These are phyloP conservation scores for Botrytis pseudocinerea DNA, from an alignment of 2,329 filamentous ascomycete species.

Conservation along the genomic window DNA sequence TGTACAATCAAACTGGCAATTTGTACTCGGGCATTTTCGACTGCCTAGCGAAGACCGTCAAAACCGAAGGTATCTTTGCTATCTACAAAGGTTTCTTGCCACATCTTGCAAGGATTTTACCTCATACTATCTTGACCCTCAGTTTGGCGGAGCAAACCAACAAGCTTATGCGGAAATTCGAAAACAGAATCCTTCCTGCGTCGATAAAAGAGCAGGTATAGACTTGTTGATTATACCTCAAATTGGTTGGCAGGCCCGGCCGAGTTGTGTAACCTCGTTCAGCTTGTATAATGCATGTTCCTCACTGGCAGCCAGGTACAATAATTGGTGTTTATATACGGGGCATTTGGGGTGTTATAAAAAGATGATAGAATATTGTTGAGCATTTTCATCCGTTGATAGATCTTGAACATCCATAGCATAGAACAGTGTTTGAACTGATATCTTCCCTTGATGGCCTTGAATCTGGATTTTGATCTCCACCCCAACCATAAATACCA, in stretches of 20 bases:
- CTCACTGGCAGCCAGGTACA: background rate
- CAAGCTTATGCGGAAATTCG: constrained; percentile 81
- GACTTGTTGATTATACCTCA: constrained; percentile 3
- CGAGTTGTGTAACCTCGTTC: constrained; percentile 34
- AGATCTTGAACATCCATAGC: constrained; percentile 74
- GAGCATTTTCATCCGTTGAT: constrained; percentile 49
- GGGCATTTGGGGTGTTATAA: constrained; percentile 3
- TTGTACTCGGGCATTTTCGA: constrained; percentile 94
- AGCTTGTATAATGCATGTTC: constrained; percentile 23
- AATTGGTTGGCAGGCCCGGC: constrained; percentile 19
- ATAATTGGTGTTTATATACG: constrained; percentile 13
- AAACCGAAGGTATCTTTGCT: constrained; percentile 85
- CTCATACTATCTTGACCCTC: constrained; percentile 92
- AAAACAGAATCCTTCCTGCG: constrained; percentile 57
- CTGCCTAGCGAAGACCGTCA: constrained; percentile 86
- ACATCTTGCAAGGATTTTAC: constrained; percentile 88
- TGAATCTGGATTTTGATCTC: constrained; percentile 51
- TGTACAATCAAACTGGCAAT: constrained; percentile 99
- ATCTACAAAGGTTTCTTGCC: constrained; percentile 98
- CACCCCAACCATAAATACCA: constrained; percentile 58
- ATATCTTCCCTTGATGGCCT: constrained; percentile 37
- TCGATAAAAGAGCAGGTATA: constrained; percentile 35
- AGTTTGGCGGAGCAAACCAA: constrained; percentile 96
- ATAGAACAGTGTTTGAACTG: constrained; percentile 49
- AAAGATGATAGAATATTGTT: constrained; percentile 20